Base-by-base conservation (phyloP, 306 rosid species). In the Vigna radiata region DNA sequence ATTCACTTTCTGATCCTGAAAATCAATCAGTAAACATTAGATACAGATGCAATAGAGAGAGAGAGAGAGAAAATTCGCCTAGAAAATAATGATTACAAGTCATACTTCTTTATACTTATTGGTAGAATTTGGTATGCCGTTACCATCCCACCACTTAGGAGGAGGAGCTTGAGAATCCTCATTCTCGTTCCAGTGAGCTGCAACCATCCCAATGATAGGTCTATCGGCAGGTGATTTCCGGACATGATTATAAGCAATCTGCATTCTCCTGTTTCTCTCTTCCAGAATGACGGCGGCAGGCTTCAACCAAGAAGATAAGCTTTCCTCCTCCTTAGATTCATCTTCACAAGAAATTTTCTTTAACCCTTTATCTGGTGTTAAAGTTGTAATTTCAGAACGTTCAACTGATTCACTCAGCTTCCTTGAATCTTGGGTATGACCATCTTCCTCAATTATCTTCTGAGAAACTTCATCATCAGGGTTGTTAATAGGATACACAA, bases 81-180 rank as follows among this genome's bases (percentile, higher is more conserved):
- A 16, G 19, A 27, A 64, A 76, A 69, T n/a, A 65, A 62, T 23
- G 33, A 75, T 31, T 25, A 41, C 4, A 47, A 56, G 64, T 52
- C 72, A 37, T 82, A 95, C 98, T 89, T 95, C 98, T 85, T 92
- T 95, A 84, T 92, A 95, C 81, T 95, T 95, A 25, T 85, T 88
- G 54, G 98, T 95, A 23, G 97, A 89, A 85, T 95, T 95, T 47
- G 98, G 98, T 56, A 95, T 90, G 79, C 98, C 98, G 29, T 92
- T 90, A 39, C 92, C 97, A 61, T 92, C 91, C 96, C 97, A 92
- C 91, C 85, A 91, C 84, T 92, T 90, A 8, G 98, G 95, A 56
- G 87, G 79, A n/a, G 91, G 85, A 83, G 76, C 68, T 39, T 80
- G 86, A 75, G 90, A 52, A 33, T 83, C 77, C 58, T 90, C 91